Percentiles rank a stretch among this genome's conserved stretches.
Conservation (phyloP, 768 basidiomycete species). For the Tremella mesenterica region DNA sequence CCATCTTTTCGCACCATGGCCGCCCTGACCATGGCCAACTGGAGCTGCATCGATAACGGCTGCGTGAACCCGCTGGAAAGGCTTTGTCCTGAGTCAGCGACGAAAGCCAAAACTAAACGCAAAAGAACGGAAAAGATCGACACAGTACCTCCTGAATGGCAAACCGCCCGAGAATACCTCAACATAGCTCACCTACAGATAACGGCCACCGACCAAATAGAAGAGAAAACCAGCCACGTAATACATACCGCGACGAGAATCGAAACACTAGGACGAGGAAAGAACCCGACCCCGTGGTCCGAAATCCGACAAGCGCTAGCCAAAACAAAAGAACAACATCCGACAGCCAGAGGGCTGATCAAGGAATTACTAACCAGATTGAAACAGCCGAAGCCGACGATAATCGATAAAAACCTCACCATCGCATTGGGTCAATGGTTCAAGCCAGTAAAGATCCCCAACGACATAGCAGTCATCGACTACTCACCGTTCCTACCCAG, state of each 20-base stretch:
- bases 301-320: not conserved
- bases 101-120: not conserved
- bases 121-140: not conserved
- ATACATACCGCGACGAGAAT: not conserved
- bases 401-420: not conserved
- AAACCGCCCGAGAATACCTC: not conserved
- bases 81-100: too few species aligned
- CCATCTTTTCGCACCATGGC: slow-evolving; percentile 2
- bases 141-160: not conserved
- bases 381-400: not conserved
- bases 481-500: not conserved
- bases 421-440: not conserved
- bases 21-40: slow-evolving; percentile 10
- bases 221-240: too few species aligned
- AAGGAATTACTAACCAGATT: not conserved
- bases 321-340: not conserved
- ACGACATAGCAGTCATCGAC: not conserved
- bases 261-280: not conserved
- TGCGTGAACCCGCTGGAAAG: not conserved
- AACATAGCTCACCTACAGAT: not conserved
- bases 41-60: not conserved
- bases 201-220: too few species aligned
- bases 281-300: not conserved
- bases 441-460: not conserved
- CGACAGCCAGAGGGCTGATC: not conserved